Conservation (phyloP, 2,329 filamentous ascomycete genomes). For the Sphaerostilbella broomeana region DNA sequence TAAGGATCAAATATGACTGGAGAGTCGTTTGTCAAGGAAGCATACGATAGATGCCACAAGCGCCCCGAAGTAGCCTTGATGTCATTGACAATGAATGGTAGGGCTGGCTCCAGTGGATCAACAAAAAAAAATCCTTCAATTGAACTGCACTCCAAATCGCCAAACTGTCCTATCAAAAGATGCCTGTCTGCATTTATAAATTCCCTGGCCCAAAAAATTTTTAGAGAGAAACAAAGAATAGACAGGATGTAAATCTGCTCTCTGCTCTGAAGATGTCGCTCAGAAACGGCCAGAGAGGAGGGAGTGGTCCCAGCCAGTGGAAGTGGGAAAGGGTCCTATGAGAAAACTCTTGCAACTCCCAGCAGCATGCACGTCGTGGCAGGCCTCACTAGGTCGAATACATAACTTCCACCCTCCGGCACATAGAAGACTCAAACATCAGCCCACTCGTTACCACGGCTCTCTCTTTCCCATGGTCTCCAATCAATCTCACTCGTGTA, state of each 20-base stretch:
- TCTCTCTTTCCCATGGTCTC: slow-evolving; percentile 7
- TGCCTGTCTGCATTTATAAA: slow-evolving; percentile 32
- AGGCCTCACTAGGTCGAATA: slow-evolving; percentile 1
- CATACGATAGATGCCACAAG: too few relatives aligned
- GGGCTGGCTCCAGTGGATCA: too few relatives aligned
- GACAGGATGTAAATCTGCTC: slow-evolving; percentile 16
- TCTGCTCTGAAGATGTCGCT: slow-evolving; percentile 17
- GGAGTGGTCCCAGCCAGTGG: background rate
- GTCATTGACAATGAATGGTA: too few relatives aligned
- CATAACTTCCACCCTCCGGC: background rate
- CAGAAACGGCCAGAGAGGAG: slow-evolving; percentile 4
- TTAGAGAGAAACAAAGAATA: slow-evolving; percentile 21
- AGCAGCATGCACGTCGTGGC: slow-evolving; percentile 4
- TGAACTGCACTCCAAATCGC: slow-evolving; percentile 46
- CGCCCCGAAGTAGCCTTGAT: too few relatives aligned
- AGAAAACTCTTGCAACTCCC: slow-evolving; percentile 5
- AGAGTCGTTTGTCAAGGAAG: too few relatives aligned
- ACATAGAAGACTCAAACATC: slow-evolving; percentile 5
- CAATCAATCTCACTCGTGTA: slow-evolving; percentile 9
- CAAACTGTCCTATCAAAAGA: slow-evolving; percentile 44
- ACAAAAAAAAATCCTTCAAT: slow-evolving; percentile 27
- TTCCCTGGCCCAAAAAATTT: slow-evolving; percentile 27
- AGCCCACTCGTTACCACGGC: too few relatives aligned
- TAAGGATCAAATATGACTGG: too few relatives aligned
- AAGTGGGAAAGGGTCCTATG: too few relatives aligned